Conservation (phyloP, 805 yeast genomes). For the Kregervanrija pseudodelftensis region DNA sequence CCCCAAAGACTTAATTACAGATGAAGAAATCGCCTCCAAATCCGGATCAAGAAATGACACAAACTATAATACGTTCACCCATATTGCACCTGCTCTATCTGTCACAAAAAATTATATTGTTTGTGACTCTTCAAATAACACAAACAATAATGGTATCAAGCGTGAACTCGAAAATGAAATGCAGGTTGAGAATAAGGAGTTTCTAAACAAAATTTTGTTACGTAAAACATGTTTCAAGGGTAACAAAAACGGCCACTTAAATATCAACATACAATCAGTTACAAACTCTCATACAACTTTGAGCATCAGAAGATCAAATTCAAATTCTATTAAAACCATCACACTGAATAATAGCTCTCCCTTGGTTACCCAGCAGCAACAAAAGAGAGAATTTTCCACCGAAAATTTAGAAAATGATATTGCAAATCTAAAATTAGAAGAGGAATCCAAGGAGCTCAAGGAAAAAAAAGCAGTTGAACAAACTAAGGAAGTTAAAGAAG, state of each 20-base stretch:
- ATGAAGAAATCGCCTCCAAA: constrained; percentile 24
- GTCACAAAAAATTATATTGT: constrained; percentile 25
- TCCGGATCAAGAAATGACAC: constrained; percentile 11
- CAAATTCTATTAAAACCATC: constrained; percentile 21
- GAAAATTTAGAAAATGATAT: constrained; percentile 13
- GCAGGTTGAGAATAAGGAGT: background rate
- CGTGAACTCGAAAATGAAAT: constrained; percentile 3
- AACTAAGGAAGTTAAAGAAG: too few relatives aligned
- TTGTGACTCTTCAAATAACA: constrained; percentile 18
- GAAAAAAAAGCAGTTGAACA: background rate
- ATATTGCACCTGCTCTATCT: constrained; percentile 20
- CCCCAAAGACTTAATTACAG: constrained; percentile 21
- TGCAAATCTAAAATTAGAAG: constrained; percentile 8
- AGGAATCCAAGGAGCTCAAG: background rate
- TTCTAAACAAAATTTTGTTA: constrained; percentile 15
- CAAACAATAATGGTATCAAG: constrained; percentile 8
- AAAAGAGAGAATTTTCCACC: constrained; percentile 5
- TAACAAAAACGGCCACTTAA: constrained; percentile 26
- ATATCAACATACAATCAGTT: constrained; percentile 18
- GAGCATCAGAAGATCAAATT: constrained; percentile 24
- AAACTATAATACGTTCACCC: constrained; percentile 14
- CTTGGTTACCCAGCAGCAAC: constrained; percentile 4
- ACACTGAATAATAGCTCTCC: constrained; percentile 12
- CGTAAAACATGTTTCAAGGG: constrained; percentile 18
- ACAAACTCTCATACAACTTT: constrained; percentile 17